Evolutionary conservation across 106 monocot species (phyloP), one percentile per base, ranked within the genome.

Genomic region (Dioscorea zingiberensis): DNA sequence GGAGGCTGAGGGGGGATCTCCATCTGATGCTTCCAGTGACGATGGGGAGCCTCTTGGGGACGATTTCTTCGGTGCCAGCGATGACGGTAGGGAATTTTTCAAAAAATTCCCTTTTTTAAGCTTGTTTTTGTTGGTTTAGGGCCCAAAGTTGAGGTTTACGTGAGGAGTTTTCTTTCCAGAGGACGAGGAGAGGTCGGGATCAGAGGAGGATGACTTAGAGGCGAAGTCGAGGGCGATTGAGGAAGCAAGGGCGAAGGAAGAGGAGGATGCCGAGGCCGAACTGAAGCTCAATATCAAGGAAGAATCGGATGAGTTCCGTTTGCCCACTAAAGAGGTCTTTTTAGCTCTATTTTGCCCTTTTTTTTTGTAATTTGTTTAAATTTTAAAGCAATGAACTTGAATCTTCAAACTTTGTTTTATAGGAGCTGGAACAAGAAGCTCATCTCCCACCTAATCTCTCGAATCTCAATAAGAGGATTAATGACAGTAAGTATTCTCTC

Each of bases 381-480:
- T 55, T 55, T 5, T 47, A 27, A 24, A 27, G 13, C 25, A 15
- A 3, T 25, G 4, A 27, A 47, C 60, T 27, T 18, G 18, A 25
- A 48, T 26, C 0, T 60, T 16, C 8, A 27, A 13, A 11, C 12
- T 47, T 15, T 21, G 24, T 32, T 23, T 38, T 67, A 4, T 64
- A 97, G 97, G 97, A 97, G 63, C 78, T 86, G 24, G 83, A 88
- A 69, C 85, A 91, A 66, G 91, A 97, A 67, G 77, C 81, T 29
- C 72, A 64, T 55, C 71, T 60, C n/a, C 85, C 91, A 21, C 91
- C 88, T 1, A 80, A 98, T 63, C 83, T 89, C 25, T 58, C 69
- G 44, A 84, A 79, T 48, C 54, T 98, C 21, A 79, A 76, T 61
- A 68, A 75, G 54, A 86, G 97, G 75, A 92, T 92, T 22, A 83